phyloP scores from a whole-genome alignment of 306 rosid genomes.

The Echinosophora koreensis region DNA sequence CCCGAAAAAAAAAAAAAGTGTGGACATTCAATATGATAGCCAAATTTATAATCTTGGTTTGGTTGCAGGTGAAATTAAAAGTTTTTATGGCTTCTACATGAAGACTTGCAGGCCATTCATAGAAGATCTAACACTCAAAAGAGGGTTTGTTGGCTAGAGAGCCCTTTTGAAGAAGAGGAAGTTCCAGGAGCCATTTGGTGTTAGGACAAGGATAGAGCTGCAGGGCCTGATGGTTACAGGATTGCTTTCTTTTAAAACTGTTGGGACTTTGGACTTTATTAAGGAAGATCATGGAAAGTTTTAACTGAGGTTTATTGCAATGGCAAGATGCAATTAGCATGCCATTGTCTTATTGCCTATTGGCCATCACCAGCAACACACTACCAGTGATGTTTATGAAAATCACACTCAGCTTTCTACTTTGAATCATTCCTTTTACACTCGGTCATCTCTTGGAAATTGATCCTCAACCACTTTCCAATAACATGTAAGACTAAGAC shows the following conservation, averaged over 20 bases:
- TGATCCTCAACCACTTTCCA: neutral
- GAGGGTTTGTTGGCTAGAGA: neutral
- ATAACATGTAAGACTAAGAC: neutral
- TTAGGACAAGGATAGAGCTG: neutral
- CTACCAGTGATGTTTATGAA: neutral
- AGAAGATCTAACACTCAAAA: neutral
- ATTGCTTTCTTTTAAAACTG: neutral
- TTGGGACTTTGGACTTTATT: neutral
- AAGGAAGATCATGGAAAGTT: neutral
- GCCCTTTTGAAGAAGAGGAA: neutral
- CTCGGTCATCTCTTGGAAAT: neutral
- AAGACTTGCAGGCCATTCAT: neutral
- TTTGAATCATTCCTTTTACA: neutral
- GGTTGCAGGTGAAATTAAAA: neutral
- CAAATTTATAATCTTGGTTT: conserved; percentile 4
- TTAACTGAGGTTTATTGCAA: neutral
- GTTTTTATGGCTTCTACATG: neutral
- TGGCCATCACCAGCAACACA: neutral
- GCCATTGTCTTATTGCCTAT: neutral
- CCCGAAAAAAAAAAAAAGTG: neutral
- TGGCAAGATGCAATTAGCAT: neutral
- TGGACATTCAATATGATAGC: neutral
- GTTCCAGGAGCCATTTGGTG: neutral
- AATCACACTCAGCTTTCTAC: neutral
- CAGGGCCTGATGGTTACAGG: neutral